A percentile compares a stretch with the other conserved stretches of the same genome.
These are phyloP conservation scores for Euptelea pleiosperma DNA, from an alignment of 164 flowering plant genomes.

Conservation along the genomic window DNA sequence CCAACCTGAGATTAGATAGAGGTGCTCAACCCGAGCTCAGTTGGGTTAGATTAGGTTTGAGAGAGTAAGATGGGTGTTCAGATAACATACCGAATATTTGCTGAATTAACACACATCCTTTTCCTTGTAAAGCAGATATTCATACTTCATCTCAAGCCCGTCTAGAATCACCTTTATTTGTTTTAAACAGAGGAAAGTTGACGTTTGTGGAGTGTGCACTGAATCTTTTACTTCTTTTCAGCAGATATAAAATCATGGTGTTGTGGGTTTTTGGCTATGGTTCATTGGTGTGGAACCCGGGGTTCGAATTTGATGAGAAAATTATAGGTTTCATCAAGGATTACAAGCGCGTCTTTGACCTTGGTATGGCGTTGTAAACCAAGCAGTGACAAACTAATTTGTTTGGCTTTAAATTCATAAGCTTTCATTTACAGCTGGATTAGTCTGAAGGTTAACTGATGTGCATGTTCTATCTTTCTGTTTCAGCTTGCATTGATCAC, in stretches of 20 bases:
- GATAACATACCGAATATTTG: too few relatives aligned
- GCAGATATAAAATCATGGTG: conserved; percentile 58
- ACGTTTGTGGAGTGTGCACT: conserved; percentile 3
- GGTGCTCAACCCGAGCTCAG: too few relatives aligned
- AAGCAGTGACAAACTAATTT: background rate
- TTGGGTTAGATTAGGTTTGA: too few relatives aligned
- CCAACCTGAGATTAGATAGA: too few relatives aligned
- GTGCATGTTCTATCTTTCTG: background rate
- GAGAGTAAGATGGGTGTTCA: too few relatives aligned
- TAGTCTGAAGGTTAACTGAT: background rate
- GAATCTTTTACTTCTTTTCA: conserved; percentile 13
- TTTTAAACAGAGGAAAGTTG: too few relatives aligned
- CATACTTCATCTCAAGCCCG: too few relatives aligned
- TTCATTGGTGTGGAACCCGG: conserved; percentile 94
- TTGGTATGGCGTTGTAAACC: conserved; percentile 49
- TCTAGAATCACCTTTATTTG: too few relatives aligned
- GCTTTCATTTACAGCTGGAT: background rate
- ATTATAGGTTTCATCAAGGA: conserved; percentile 80
- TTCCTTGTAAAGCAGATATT: too few relatives aligned
- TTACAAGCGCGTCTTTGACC: conserved; percentile 83
- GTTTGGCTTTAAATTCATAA: background rate
- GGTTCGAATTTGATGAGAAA: conserved; percentile 87
- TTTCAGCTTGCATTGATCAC: conserved; percentile 96
- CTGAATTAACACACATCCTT: too few relatives aligned
- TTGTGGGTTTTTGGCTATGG: conserved; percentile 98